Evolutionary conservation across 129 eudicot genomes (phyloP).

Genomic region (Saussurea involucrata): DNA sequence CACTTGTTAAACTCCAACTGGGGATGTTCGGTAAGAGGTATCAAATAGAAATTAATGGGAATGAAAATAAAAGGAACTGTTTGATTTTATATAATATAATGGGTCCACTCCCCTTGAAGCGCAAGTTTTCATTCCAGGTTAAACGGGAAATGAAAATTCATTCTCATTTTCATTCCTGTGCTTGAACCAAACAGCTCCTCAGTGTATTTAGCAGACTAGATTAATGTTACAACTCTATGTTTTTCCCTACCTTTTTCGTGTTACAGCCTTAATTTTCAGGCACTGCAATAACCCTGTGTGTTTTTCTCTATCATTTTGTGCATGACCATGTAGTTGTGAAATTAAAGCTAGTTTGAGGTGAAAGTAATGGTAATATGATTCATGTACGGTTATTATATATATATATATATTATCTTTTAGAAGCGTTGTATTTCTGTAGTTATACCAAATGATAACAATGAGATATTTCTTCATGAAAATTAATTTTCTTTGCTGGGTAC

Average conservation of each 20-base stretch:
- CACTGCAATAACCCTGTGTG: neutral
- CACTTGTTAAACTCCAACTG: neutral
- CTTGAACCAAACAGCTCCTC: no score
- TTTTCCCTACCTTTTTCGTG: no score
- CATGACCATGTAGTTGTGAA: neutral
- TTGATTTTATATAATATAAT: no score
- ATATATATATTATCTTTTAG: neutral
- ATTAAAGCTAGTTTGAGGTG: neutral
- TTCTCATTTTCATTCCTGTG: no score
- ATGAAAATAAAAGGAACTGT: no score
- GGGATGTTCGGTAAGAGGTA: no score
- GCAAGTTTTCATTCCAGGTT: no score
- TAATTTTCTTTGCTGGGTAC: neutral
- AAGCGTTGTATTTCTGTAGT: slow-evolving; percentile 10
- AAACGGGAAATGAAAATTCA: no score
- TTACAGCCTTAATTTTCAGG: neutral
- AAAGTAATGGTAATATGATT: neutral
- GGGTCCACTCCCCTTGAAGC: no score
- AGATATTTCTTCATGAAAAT: neutral
- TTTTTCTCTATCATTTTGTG: neutral
- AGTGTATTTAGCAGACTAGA: neutral
- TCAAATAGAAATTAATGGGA: no score
- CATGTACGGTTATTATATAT: neutral
- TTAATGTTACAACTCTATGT: neutral
- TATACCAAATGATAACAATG: neutral